Percentiles rank a stretch among this genome's conserved stretches.
These are phyloP conservation scores for Chlamydomonas schloesseri DNA, from an alignment of 139 green algal species.

Conservation along the genomic window DNA sequence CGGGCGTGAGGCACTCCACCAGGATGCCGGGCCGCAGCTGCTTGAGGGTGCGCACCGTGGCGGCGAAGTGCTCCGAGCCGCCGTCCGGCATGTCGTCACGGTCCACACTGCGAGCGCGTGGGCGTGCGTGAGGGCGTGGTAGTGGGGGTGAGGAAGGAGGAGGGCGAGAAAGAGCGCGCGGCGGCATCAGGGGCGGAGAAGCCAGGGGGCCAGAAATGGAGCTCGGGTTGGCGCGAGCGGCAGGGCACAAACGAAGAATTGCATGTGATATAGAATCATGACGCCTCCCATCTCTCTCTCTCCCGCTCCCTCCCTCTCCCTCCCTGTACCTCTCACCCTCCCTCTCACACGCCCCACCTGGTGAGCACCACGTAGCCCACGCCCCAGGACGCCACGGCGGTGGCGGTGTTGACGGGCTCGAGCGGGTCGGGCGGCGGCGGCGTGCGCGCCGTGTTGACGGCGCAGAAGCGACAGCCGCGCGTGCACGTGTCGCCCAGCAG, in stretches of 20 bases:
- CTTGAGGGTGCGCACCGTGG: slow-evolving; percentile 72
- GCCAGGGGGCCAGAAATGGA: too few species aligned
- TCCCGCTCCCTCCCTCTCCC: too few species aligned
- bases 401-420: slow-evolving; percentile 86
- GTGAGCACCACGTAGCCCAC: slow-evolving; percentile 95
- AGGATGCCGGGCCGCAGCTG: slow-evolving; percentile 77
- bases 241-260: too few species aligned
- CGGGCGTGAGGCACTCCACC: slow-evolving; percentile 93
- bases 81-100: slow-evolving; percentile 93
- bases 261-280: too few species aligned
- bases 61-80: slow-evolving; percentile 88
- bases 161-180: too few species aligned
- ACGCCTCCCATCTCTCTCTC: too few species aligned
- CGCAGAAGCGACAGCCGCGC: slow-evolving; percentile 91
- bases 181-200: too few species aligned
- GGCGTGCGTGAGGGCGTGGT: too few species aligned
- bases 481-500: slow-evolving; percentile 90
- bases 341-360: too few species aligned
- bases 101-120: slow-evolving; percentile 53
- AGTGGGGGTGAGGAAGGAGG: too few species aligned
- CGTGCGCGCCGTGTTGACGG: slow-evolving; percentile 82
- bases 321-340: too few species aligned
- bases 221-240: too few species aligned
- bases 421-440: slow-evolving; percentile 77
- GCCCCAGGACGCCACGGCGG: slow-evolving; percentile 84